Evolutionary conservation across 805 yeast species (phyloP), one percentile per base, ranked within the genome.

Genomic region (Candida berthetii): DNA sequence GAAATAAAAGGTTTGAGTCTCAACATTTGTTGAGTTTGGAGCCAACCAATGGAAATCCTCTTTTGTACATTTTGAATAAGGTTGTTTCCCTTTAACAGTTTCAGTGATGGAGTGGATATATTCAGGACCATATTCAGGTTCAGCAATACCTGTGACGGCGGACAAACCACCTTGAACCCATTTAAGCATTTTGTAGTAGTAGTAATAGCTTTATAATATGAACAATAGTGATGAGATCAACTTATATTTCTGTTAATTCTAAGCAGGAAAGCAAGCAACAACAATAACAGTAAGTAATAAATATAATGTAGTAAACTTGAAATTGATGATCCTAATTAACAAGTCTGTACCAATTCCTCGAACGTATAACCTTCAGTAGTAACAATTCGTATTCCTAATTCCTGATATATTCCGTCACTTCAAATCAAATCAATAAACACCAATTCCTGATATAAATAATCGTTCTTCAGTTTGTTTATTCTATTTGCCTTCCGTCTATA

Each of bases 91-190:
- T 34, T 66, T 68, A 36, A 82, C 78, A 36, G 78, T 60, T 31
- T 76, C 76, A 34, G 85, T 76, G 43, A 90, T 79, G n/a, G 97
- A 77, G 55, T 84, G 91, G 50, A 93, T 86, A 33, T 95, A 95
- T 39, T 84, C 96, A 33, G 83, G 75, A 40, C 99, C 99, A 56
- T 93, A 93, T 58, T 85, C 96, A 20, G 99, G 99, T 63, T 93
- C 99, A 2, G 96, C 96, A 11, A 95, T 78, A 42, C 99, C 99
- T 6, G 97, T 91, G 36, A 89, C 93, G 6, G 95, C 93, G n/a
- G 97, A 86, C 41, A 85, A 71, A 50, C 89, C 76, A 47, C 88
- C 82, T 68, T 84, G 90, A 45, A 84, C 84, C 89, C 89, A 84
- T 76, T 80, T 82, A 40, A 83, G 66, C 90, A 83, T 82, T 32